Evolutionary conservation across 1,284 basidiomycete species (phyloP).

Genomic region (Apiotrichum veenhuisii): DNA sequence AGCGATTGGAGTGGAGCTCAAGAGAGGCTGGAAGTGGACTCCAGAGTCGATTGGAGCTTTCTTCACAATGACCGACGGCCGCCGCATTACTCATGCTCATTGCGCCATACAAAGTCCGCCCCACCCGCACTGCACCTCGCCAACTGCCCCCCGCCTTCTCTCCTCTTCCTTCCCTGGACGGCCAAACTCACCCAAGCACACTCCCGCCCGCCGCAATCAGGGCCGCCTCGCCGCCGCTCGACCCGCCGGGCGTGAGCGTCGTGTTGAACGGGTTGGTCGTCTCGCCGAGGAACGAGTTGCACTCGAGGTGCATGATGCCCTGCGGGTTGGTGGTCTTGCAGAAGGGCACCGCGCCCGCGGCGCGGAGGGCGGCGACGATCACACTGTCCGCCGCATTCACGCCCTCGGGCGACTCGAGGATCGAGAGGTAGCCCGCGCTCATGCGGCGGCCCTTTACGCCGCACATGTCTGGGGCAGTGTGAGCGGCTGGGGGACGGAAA

Average conservation of each 20-base stretch:
- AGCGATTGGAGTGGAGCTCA: no score
- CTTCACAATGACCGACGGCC: no score
- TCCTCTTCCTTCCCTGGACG: no score
- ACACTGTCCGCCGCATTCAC: slow-evolving; percentile 5
- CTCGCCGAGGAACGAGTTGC: slow-evolving; percentile 32
- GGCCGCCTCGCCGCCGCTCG: slow-evolving; percentile 59
- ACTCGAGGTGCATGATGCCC: slow-evolving; percentile 38
- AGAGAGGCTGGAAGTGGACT: no score
- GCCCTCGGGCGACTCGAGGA: slow-evolving; percentile 14
- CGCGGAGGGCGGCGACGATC: slow-evolving; percentile 22
- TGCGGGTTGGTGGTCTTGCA: slow-evolving; percentile 29
- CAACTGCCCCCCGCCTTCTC: no score
- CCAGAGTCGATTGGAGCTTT: no score
- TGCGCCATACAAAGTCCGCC: no score
- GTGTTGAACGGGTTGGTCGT: slow-evolving; percentile 55
- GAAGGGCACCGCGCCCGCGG: slow-evolving; percentile 31
- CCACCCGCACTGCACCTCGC: no score
- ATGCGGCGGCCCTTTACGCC: slow-evolving; percentile 43
- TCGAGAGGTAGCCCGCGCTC: slow-evolving; percentile 21
- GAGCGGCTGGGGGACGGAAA: background rate
- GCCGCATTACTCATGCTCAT: no score
- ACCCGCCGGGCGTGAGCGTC: slow-evolving; percentile 56
- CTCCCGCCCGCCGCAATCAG: slow-evolving; percentile 47
- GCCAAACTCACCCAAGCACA: slow-evolving; percentile 18
- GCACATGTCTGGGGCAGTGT: slow-evolving; percentile 39